Evolutionary conservation across 495 filamentous ascomycete species (phyloP).

Genomic region (Cercophora scortea): DNA sequence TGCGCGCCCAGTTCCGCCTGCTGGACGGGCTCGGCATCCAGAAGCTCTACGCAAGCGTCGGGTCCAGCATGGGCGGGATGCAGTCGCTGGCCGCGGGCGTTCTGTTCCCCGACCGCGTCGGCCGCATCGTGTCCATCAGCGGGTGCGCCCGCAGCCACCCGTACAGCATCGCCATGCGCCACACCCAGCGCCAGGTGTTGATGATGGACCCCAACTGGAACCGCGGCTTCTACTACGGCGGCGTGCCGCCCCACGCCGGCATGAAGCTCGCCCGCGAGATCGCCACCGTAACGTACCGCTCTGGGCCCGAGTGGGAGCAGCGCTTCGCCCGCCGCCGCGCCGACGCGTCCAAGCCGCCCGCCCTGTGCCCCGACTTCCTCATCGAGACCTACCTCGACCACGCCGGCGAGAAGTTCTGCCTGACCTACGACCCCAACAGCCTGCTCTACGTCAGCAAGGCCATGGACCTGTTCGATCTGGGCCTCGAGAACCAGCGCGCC

Average conservation of each 20-base stretch:
- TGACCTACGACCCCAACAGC: constrained; percentile 97
- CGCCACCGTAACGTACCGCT: constrained; percentile 94
- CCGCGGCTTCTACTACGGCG: constrained; percentile 91
- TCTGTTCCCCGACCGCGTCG: constrained; percentile 72
- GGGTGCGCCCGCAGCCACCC: constrained; percentile 94
- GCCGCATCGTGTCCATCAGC: constrained; percentile 79
- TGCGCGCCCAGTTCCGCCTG: constrained; percentile 86
- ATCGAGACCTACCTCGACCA: constrained; percentile 99
- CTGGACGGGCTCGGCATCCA: constrained; percentile 72
- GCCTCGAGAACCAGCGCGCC: constrained; percentile 51
- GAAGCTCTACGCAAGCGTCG: constrained; percentile 86
- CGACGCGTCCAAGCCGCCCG: constrained; percentile 77
- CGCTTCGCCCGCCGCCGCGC: constrained; percentile 85
- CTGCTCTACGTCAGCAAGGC: constrained; percentile 96
- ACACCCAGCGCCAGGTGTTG: constrained; percentile 92
- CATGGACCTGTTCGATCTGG: constrained; percentile 97
- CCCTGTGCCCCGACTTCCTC: constrained; percentile 91
- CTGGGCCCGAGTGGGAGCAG: constrained; percentile 95
- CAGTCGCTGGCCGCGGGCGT: constrained; percentile 89
- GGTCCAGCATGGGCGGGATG: constrained; percentile 98
- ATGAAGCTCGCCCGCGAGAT: constrained; percentile 99
- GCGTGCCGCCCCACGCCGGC: constrained; percentile 83
- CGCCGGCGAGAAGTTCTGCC: constrained; percentile 95
- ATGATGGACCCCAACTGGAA: constrained; percentile 99
- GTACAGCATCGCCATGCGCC: constrained; percentile 98